Percentiles rank a stretch among this genome's conserved stretches.
phyloP scores from a whole-genome alignment of 495 filamentous ascomycete species.

The Penicillium soppii region DNA sequence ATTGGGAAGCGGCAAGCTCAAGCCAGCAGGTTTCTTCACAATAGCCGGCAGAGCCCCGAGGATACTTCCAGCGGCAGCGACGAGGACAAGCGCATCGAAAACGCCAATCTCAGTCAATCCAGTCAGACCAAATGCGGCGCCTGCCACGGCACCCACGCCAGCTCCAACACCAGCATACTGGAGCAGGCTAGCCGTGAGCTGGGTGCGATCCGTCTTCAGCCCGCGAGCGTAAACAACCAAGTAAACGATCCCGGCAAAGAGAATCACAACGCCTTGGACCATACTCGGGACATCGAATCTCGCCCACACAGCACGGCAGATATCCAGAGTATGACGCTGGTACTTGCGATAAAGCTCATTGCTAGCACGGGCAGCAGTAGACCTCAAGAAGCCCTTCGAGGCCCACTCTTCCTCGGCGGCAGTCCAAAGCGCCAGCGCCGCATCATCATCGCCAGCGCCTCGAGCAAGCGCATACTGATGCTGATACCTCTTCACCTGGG shows the following conservation, averaged over 20 bases:
- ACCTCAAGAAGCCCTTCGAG: conserved; percentile 39
- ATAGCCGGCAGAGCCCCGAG: conserved; percentile 58
- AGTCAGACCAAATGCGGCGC: conserved; percentile 21
- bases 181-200: conserved; percentile 52
- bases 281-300: conserved; percentile 85
- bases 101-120: conserved; percentile 24
- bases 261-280: conserved; percentile 70
- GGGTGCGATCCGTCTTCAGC: conserved; percentile 49
- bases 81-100: conserved; percentile 33
- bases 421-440: conserved; percentile 60
- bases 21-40: conserved; percentile 45
- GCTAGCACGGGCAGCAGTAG: conserved; percentile 34
- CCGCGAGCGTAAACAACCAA: conserved; percentile 71
- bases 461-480: conserved; percentile 59
- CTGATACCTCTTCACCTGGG: conserved; percentile 89
- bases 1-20: conserved; percentile 65
- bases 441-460: conserved; percentile 59
- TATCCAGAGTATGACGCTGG: conserved; percentile 70
- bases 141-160: conserved; percentile 37
- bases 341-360: conserved; percentile 69
- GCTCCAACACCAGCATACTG: conserved; percentile 42
- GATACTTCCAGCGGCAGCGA: conserved; percentile 63
- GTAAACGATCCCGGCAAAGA: conserved; percentile 62
- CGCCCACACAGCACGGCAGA: conserved; percentile 88
- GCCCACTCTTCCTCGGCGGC: conserved; percentile 49